Conservation (phyloP, 2,329 filamentous ascomycete genomes). For the Aspergillus sp. region DNA sequence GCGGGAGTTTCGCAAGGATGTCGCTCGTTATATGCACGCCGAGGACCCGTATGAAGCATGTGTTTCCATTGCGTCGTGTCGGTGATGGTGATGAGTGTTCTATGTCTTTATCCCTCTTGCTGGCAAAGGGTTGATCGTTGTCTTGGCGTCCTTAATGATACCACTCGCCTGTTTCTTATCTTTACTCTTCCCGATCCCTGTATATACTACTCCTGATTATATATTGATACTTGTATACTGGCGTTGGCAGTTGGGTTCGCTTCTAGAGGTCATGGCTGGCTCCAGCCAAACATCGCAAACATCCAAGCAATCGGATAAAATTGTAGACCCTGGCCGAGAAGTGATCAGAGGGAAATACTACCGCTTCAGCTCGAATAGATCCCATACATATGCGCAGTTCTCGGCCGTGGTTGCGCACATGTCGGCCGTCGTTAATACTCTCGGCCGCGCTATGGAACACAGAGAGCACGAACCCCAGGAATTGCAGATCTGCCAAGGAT, state of each 20-base stretch:
- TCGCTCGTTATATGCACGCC: slow-evolving; percentile 11
- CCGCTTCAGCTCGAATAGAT: no score
- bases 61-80: slow-evolving; percentile 4
- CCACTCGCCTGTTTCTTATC: not conserved
- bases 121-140: not conserved
- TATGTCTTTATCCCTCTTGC: not conserved
- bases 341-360: no score
- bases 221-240: no score
- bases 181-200: not conserved
- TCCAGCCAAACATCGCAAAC: no score
- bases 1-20: slow-evolving; percentile 10
- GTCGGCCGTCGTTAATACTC: not conserved
- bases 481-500: no score
- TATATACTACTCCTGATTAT: not conserved
- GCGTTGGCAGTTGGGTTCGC: no score
- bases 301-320: no score
- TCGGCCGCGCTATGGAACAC: not conserved
- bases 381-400: no score
- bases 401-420: no score
- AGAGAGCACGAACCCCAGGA: not conserved
- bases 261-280: no score
- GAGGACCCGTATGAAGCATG: slow-evolving; percentile 16
- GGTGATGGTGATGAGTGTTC: not conserved
- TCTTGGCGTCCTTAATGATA: not conserved
- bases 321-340: no score